phyloP scores from a whole-genome alignment of 352 stramenopile genomes.

The Globisporangium yorkense region DNA sequence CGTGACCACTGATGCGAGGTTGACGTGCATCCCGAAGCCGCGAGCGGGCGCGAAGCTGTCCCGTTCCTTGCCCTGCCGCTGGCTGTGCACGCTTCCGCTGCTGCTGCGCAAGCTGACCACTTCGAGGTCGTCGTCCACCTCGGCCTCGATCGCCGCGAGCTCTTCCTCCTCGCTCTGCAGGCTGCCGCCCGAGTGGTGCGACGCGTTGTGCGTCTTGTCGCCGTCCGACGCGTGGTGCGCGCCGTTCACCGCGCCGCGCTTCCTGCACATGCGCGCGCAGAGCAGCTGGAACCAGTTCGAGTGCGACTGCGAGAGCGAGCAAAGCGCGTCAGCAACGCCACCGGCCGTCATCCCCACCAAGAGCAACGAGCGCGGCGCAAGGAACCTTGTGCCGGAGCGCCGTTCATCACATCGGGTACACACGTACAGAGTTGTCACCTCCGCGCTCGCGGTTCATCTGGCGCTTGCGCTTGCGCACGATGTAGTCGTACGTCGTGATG shows the following conservation, averaged over 20 bases:
- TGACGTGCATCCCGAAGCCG: slow-evolving; percentile 62
- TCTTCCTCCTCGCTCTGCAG: slow-evolving; percentile 63
- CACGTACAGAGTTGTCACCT: slow-evolving; percentile 60
- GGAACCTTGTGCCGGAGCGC: slow-evolving; percentile 12
- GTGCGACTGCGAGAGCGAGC: no score
- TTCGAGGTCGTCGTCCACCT: slow-evolving; percentile 77
- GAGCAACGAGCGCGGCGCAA: not conserved
- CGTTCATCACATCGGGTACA: slow-evolving; percentile 39
- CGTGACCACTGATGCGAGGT: slow-evolving; percentile 20
- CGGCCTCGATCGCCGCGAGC: slow-evolving; percentile 60
- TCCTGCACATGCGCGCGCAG: slow-evolving; percentile 26
- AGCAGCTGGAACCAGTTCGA: slow-evolving; percentile 29
- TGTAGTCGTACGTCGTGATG: slow-evolving; percentile 87
- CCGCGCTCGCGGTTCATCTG: slow-evolving; percentile 50
- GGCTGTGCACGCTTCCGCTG: slow-evolving; percentile 6
- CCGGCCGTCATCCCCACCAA: no score
- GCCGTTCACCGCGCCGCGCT: slow-evolving; percentile 11
- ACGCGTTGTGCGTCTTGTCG: slow-evolving; percentile 50
- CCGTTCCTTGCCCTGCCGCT: slow-evolving; percentile 18
- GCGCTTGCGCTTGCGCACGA: slow-evolving; percentile 76
- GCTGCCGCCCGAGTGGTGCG: slow-evolving; percentile 41
- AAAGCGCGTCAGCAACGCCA: no score
- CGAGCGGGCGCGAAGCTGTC: slow-evolving; percentile 21
- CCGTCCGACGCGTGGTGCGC: slow-evolving; percentile 7
- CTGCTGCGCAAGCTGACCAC: slow-evolving; percentile 45